Evolutionary conservation across 106 monocot species (phyloP).

Genomic region (Ottelia alismoides): DNA sequence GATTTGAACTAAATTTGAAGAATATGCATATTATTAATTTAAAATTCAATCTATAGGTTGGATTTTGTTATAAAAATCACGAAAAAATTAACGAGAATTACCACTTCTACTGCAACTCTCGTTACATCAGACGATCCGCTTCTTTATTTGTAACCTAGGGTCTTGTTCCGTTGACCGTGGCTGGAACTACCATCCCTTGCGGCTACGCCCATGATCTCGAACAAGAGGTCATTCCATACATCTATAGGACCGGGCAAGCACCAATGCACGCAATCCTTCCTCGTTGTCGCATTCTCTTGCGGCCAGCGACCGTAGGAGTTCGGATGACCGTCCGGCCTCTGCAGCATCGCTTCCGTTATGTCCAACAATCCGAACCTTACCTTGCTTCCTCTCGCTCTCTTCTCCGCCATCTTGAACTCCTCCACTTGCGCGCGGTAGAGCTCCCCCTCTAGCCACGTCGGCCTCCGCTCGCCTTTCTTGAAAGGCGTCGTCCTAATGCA

Average conservation of each 20-base stretch:
- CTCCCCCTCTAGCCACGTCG: neutral
- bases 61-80: too few species aligned
- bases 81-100: too few species aligned
- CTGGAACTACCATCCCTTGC: too few species aligned
- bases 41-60: too few species aligned
- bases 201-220: too few species aligned
- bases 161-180: too few species aligned
- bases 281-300: neutral
- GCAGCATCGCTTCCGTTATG: neutral
- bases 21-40: too few species aligned
- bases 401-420: neutral
- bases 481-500: slow-evolving; percentile 5
- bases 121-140: too few species aligned
- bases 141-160: too few species aligned
- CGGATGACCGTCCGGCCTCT: slow-evolving; percentile 3
- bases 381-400: neutral
- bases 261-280: slow-evolving; percentile 29
- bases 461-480: neutral
- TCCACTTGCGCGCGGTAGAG: neutral
- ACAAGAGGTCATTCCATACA: slow-evolving; percentile 1
- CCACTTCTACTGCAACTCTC: too few species aligned
- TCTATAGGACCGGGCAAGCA: neutral
- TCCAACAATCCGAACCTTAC: neutral
- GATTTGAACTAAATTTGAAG: too few species aligned
- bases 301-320: slow-evolving; percentile 19